These are phyloP conservation scores for Aphanomyces stellatus DNA, from an alignment of 352 stramenopile species.

Conservation along the genomic window DNA sequence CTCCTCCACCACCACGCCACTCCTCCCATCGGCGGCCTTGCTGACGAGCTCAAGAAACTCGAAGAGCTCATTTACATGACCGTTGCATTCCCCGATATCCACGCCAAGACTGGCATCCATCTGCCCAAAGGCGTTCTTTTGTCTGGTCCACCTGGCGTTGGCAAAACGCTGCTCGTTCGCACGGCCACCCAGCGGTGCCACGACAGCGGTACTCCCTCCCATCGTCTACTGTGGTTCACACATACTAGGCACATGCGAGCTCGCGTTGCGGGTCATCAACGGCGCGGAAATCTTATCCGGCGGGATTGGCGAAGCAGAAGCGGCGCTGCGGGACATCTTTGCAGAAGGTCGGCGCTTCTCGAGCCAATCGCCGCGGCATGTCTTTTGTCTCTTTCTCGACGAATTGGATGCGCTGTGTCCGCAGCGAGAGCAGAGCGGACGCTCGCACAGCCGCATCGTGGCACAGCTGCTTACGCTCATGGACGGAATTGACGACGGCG, in stretches of 20 bases:
- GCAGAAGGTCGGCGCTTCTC: conserved; percentile 27
- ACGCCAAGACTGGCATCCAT: conserved; percentile 31
- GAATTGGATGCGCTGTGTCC: conserved; percentile 94
- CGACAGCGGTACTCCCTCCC: conserved; percentile 20
- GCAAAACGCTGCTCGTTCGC: conserved; percentile 77
- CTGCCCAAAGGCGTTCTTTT: conserved; percentile 66
- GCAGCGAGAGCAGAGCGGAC: conserved; percentile 61
- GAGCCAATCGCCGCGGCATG: background rate
- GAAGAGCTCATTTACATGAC: conserved; percentile 67
- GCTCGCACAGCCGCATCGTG: conserved; percentile 75
- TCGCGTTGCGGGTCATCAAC: conserved; percentile 68
- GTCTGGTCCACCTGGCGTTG: conserved; percentile 65
- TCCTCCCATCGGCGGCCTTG: conserved; percentile 42
- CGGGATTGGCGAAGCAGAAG: conserved; percentile 58
- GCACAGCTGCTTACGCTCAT: conserved; percentile 93
- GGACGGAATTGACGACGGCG: conserved; percentile 79
- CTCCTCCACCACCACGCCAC: background rate
- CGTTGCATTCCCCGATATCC: conserved; percentile 30
- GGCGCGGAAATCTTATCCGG: conserved; percentile 73
- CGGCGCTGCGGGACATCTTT: conserved; percentile 54
- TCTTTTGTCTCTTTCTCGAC: conserved; percentile 89
- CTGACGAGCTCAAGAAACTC: conserved; percentile 46
- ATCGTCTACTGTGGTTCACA: too few relatives aligned
- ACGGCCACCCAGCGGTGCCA: conserved; percentile 39
- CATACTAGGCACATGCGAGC: conserved; percentile 12